Base-by-base conservation (phyloP, 306 rosid species). In the Vachellia collinsii region DNA sequence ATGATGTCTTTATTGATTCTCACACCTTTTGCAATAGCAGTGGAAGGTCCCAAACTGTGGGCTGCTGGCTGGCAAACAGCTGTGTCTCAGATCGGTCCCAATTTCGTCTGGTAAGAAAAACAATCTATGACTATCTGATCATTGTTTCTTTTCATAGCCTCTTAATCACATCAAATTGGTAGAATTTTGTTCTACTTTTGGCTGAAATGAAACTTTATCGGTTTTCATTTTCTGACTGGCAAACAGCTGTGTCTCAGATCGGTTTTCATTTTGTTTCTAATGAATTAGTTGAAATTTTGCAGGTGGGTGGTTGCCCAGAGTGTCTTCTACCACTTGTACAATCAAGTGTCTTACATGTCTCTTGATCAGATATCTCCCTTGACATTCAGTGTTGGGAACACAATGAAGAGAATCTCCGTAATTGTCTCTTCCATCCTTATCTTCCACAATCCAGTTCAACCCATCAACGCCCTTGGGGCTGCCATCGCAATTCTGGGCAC, bases 291-390 rank as follows among this genome's bases (percentile, higher is more conserved):
- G 59, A 43, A 80, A 47, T 83, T 83, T 59, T 75, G 4, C 81
- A 89, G 97, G 98, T 94, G 97, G 98, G 86, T 94, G 9, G 92
- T 78, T 38, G 97, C 95, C 3, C 98, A 92, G 67, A 92, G 98
- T 88, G 87, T 92, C 51, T 94, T 92, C 87, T 94, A 94, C 59
- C 98, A 92, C 84, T 87, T 92, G 84, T 94, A 92, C 83, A 94
- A 94, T 73, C 98, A 94, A 84, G 97, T 90, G 14, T 94, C 98
- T 0, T 92, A 92, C 84, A 92, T 94, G 97, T 92, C 98, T 5
- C 92, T 92, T 2, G 97, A 92, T 80, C 88, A 94, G 83, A 94
- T 92, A 59, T 94, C 98, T 37, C 98, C 97, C 44, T 85, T 94
- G 65, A 91, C 98, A 76, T 94, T 94, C 76, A 94, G 98, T 76